Base-by-base conservation (phyloP, 306 rosid species). In the Abrus pulchellus region DNA sequence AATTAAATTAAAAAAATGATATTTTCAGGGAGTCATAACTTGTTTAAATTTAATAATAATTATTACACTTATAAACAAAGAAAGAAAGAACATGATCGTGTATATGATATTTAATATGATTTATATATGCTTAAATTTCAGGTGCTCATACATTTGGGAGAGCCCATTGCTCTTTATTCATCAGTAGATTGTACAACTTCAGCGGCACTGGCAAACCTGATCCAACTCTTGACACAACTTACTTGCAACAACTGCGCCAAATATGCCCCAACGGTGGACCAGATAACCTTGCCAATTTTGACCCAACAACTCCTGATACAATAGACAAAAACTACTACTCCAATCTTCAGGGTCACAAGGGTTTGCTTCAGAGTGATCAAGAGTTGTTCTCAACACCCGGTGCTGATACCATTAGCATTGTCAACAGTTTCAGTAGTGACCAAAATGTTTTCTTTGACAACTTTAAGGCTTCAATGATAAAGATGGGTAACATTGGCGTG, bases 61-160 rank as follows among this genome's bases (percentile, higher is more conserved):
- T 20, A 20, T 20, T 20, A 20, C 20, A 20, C 0, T 20, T 20
- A 20, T 20, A 20, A 20, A 20, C 20, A 20, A 20, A 20, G 20
- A 20, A 20, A 20, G 20, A 20, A 20, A 20, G 20, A 20, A 20
- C 20, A 20, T 20, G 20, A 20, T 20, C 20, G 0, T 20, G 20
- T 20, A 20, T 20, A 20, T 20, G 20, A 20, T 20, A 20, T 20
- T 20, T 20, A 20, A 20, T 20, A 20, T 20, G 20, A 20, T 20
- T 20, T 36, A 36, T 36, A 52, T 32, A 5, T 44, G 27, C 7
- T 44, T 27, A 3, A 34, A 45, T 36, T 71, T 65, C 56, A 78
- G 86, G 86, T 65, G 83, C 84, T 12, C 90, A 87, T 56, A 81
- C 90, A 33, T 30, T 87, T 62, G 90, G 90, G 1, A 84, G 82